phyloP scores from a whole-genome alignment of 306 rosid genomes.

The Ziziphus jujuba region DNA sequence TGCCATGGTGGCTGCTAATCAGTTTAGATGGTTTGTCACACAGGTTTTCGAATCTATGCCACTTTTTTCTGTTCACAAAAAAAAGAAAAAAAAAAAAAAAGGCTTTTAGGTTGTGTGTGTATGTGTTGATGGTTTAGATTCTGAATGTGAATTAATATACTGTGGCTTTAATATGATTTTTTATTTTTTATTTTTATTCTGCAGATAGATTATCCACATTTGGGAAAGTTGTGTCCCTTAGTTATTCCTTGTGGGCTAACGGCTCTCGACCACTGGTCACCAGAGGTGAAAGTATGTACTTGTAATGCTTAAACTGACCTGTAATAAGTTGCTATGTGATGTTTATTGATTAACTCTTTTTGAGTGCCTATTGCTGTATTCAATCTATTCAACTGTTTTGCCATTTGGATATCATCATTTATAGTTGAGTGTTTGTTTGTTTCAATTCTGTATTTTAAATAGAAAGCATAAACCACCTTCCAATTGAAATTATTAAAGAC shows the following conservation, averaged over 20 bases:
- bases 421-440: not conserved
- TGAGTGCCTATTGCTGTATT: not conserved
- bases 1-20: constrained; percentile 72
- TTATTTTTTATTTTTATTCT: constrained; percentile 12
- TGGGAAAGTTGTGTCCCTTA: constrained; percentile 65
- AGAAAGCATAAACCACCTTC: not conserved
- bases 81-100: no score
- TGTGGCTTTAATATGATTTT: constrained; percentile 10
- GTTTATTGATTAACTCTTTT: not conserved
- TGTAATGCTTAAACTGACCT: no score
- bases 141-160: no score
- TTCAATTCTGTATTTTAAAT: not conserved
- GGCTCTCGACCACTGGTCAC: constrained; percentile 91
- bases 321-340: no score
- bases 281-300: constrained; percentile 77
- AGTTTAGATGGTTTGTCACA: constrained; percentile 87
- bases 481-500: not conserved
- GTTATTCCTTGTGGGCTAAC: constrained; percentile 89
- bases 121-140: not conserved
- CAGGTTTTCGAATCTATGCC: constrained; percentile 50
- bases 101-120: constrained; percentile 15
- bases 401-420: not conserved
- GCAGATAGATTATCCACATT: constrained; percentile 76
- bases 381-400: not conserved
- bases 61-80: no score